These are phyloP conservation scores for Mesembryanthemum crystallinum DNA, from an alignment of 148 eudicot genomes.

Conservation along the genomic window DNA sequence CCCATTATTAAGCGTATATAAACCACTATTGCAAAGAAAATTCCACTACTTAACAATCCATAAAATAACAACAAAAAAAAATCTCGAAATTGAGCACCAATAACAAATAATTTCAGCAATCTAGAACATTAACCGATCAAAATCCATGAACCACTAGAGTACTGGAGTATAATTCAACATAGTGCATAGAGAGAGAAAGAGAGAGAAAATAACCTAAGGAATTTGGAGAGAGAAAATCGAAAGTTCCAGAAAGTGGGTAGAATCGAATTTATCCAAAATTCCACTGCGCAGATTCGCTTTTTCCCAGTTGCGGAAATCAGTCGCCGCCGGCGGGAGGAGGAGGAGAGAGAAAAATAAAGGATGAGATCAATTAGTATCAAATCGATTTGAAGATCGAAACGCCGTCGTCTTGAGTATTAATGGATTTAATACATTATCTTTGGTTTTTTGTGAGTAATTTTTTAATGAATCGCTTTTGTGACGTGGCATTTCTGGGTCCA, in stretches of 20 bases:
- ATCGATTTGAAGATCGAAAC: neutral
- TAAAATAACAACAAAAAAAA: too few species aligned
- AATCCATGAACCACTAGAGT: neutral
- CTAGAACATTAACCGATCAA: neutral
- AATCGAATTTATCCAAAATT: constrained; percentile 4
- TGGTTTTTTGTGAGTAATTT: neutral
- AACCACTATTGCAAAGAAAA: too few species aligned
- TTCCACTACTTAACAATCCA: too few species aligned
- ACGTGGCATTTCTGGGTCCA: constrained; percentile 27
- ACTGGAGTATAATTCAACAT: neutral
- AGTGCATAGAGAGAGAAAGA: neutral
- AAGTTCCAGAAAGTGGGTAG: neutral
- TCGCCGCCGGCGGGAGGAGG: constrained; percentile 8
- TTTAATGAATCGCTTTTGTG: neutral
- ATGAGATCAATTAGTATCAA: neutral
- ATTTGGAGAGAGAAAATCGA: neutral
- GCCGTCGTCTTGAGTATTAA: neutral
- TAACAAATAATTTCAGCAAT: neutral
- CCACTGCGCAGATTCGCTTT: neutral
- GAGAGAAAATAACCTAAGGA: neutral
- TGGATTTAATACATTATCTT: constrained; percentile 1
- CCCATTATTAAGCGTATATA: too few species aligned
- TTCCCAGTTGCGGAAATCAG: neutral
- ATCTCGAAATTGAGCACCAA: neutral
- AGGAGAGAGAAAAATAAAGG: neutral